Conservation (phyloP, 148 eudicot species). For the Mesembryanthemum crystallinum region DNA sequence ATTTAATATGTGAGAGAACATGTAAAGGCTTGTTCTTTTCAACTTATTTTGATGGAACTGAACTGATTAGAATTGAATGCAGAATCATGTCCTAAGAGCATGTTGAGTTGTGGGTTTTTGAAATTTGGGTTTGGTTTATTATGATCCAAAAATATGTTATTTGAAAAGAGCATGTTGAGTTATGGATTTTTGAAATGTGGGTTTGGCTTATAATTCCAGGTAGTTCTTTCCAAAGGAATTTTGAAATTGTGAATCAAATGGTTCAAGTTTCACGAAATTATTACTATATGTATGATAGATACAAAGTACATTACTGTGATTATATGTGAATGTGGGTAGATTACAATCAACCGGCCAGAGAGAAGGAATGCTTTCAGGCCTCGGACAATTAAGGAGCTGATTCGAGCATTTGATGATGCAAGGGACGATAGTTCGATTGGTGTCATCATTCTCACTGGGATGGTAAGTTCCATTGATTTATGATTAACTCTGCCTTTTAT, state of each 20-base stretch:
- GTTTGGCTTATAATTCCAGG: neutral
- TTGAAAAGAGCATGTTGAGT: neutral
- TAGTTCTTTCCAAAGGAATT: neutral
- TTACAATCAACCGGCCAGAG: conserved; percentile 89
- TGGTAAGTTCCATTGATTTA: conserved; percentile 50
- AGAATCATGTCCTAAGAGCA: too few relatives aligned
- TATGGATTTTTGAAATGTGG: neutral
- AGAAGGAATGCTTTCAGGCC: conserved; percentile 96
- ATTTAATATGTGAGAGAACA: too few relatives aligned
- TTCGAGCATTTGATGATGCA: conserved; percentile 83
- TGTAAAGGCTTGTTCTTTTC: too few relatives aligned
- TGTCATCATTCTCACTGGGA: conserved; percentile 89
- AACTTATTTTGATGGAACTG: too few relatives aligned
- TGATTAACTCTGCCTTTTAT: neutral
- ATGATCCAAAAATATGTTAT: too few relatives aligned
- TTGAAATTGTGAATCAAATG: too few relatives aligned
- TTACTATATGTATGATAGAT: too few relatives aligned
- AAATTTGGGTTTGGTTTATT: neutral
- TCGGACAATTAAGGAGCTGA: conserved; percentile 80
- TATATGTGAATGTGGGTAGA: conserved; percentile 32
- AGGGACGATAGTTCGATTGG: conserved; percentile 83
- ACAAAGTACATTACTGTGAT: too few relatives aligned
- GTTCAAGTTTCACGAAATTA: too few relatives aligned
- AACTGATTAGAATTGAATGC: too few relatives aligned
- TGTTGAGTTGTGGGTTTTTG: neutral